Evolutionary conservation across 2,329 filamentous ascomycete genomes (phyloP).

Genomic region (Pyricularia sp.): DNA sequence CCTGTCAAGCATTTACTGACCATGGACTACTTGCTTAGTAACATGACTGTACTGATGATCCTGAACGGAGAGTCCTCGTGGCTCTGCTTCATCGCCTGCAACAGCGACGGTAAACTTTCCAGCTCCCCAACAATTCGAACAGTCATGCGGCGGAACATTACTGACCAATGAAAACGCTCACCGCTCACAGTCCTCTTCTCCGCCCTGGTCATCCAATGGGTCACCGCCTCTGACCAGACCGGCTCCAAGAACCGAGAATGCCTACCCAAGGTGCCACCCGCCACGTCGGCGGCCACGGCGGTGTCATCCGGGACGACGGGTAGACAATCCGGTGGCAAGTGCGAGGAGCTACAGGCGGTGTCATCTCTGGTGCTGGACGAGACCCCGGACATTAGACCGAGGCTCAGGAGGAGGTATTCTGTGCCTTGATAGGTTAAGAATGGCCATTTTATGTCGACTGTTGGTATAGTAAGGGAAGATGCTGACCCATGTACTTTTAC

Average conservation of each 20-base stretch:
- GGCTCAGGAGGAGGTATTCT: neutral
- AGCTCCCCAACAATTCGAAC: too few species aligned
- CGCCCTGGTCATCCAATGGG: slow-evolving; percentile 38
- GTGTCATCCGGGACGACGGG: neutral
- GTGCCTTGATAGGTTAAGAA: neutral
- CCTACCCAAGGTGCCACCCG: neutral
- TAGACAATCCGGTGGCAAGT: neutral
- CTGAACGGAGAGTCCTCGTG: neutral
- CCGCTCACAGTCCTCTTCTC: slow-evolving; percentile 40
- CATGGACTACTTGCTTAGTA: neutral
- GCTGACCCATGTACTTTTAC: neutral
- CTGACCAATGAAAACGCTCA: neutral
- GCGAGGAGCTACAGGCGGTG: neutral
- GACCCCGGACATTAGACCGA: neutral
- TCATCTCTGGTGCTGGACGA: neutral
- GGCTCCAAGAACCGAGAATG: neutral
- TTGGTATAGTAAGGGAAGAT: neutral
- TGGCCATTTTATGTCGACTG: neutral
- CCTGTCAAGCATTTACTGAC: neutral
- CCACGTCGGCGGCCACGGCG: neutral
- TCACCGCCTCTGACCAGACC: slow-evolving; percentile 29
- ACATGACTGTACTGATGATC: neutral
- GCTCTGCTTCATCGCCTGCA: slow-evolving; percentile 1
- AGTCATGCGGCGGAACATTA: too few species aligned
- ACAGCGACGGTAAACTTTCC: neutral